Evolutionary conservation across 768 basidiomycete species (phyloP), one percentile per base, ranked within the genome.

Genomic region (Podaxis sp.): DNA sequence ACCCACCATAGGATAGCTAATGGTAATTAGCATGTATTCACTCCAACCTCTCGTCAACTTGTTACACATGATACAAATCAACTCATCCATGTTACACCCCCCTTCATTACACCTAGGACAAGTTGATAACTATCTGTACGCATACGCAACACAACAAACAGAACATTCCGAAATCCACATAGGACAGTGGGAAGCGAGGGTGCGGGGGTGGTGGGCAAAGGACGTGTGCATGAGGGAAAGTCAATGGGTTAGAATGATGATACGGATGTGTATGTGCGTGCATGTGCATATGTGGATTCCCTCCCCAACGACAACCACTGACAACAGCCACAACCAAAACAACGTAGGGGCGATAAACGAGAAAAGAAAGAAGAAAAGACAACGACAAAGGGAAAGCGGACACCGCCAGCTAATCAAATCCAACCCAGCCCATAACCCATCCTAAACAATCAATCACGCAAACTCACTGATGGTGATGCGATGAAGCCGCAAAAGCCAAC

Each of bases 161-260:
- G 11, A 36, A 55, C 47, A 48, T 70, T 75, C 67, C 69, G 71
- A 68, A 70, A 72, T 61, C 72, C 71, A 66, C 73, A 69, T 71
- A 27, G 47, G 72, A 74, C 74, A 73, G 61, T 60, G 61, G 63
- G 67, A 64, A 61, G 67, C 35, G 50, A 50, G 56, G 25, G 42
- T 44, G 5, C 36, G 57, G 40, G 21, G 28, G 50, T 57, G 47
- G 25, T 32, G 13, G 4, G 57, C 13, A 48, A n/a, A 11, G 10
- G 32, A 36, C n/a, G 32, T 21, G 21, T 21, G 21, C 3, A 14
- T 27, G 35, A 55, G 53, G 40, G 51, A 37, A 27, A 44, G 42
- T 57, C 14, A 21, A 51, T 25, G 42, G 50, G 7, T 35, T 50
- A 46, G n/a, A 3, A 46, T 14, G 37, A 28, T 32, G 32, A 38